Base-by-base conservation (phyloP, 345 rosid genomes). In the Salix koriyanagi region DNA sequence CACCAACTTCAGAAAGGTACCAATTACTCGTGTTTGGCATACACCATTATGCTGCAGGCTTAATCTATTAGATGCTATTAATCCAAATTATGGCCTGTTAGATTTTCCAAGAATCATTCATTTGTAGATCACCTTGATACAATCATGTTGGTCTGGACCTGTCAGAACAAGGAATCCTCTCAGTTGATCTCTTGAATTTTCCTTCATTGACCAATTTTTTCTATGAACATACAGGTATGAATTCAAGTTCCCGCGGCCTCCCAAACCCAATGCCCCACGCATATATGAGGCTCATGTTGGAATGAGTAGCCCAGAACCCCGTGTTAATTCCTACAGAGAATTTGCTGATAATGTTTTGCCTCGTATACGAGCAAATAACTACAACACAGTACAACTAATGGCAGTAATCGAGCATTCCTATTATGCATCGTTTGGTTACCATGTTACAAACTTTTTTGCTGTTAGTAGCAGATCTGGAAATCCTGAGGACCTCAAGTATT, bases 261-360 rank as follows among this genome's bases (percentile, higher is more conserved):
- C 89, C 56, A 91, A 86, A 79, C 92, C 92, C 65, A 77, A 74
- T 52, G 91, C 91, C 42, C 91, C 90, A 37, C 87, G 94, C 41
- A 85, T 91, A 81, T 91, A 91, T 70, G 97, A 91, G 79, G 94
- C 92, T 34, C 97, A 91, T 84, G 97, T 90, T 77, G 97, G 97
- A 82, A 90, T 91, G 97, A 91, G 94, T 71, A 76, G 94, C 79
- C 70, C 90, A n/a, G 94, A 91, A 88, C 89, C 89, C 50, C 78
- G 85, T 12, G 69, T 91, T 76, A 91, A 84, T 79, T 83, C 97
- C 70, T 91, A 90, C 79, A 86, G 91, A 80, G 94, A 90, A 78
- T 91, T 91, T 80, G 94, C 97, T 11, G 94, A 91, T 79, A 70
- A 86, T 76, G 89, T 91, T 81, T 79, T 91, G 83, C 97, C 97